These are phyloP conservation scores for Carpediemonas membranifera DNA, from an alignment of 78 protist species.

Conservation along the genomic window DNA sequence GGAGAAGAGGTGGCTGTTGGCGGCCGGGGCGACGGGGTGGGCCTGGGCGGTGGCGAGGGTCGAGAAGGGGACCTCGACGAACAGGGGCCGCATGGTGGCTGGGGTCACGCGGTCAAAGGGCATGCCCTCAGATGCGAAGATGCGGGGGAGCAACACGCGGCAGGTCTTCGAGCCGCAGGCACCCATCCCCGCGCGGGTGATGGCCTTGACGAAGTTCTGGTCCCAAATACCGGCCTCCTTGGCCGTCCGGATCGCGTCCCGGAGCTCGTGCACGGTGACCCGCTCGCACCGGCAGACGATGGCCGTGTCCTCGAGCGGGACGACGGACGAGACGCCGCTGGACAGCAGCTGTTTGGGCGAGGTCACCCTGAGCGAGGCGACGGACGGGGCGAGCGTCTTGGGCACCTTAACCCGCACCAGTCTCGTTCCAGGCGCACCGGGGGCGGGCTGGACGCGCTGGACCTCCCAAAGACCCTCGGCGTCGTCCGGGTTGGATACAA, in stretches of 20 bases:
- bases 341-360: no score
- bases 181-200: constrained; percentile 3
- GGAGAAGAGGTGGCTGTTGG: no score
- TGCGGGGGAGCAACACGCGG: background rate
- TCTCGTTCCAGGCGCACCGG: no score
- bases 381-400: no score
- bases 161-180: constrained; percentile 4
- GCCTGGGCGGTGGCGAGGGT: no score
- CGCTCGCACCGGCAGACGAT: constrained; percentile 6
- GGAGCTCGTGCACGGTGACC: background rate
- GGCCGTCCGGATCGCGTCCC: background rate
- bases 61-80: background rate
- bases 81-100: background rate
- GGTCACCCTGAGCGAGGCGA: no score
- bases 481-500: no score
- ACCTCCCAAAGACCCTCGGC: no score
- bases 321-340: no score
- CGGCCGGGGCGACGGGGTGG: no score
- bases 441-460: no score
- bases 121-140: constrained; percentile 8
- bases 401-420: no score
- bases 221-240: background rate
- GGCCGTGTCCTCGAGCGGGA: background rate
- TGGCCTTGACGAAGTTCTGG: constrained; percentile 1
- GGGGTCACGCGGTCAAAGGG: background rate